Evolutionary conservation across 2,329 filamentous ascomycete genomes (phyloP), one percentile per base, ranked within the genome.

Genomic region (Hymenotorrendiella dingleyae): DNA sequence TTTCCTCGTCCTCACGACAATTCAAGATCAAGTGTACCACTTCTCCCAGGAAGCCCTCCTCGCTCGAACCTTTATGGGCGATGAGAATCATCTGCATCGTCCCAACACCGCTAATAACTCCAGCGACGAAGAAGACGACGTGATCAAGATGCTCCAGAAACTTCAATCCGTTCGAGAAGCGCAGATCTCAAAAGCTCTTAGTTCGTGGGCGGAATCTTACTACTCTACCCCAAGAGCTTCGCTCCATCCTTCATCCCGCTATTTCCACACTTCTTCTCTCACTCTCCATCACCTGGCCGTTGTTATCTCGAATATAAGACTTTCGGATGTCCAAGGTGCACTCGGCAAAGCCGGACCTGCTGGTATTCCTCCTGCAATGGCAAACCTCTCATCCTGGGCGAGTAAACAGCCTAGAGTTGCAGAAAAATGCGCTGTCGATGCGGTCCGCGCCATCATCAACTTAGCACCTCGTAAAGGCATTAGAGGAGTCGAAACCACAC

Each of bases 1-100:
- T 16, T 54, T 54, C 24, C 36, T 57, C 10, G 52, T 57, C 14
- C 45, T 57, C 1, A 45, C 50, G 20, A 45, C 48, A 4, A 45
- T 57, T 11, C 45, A 50, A 20, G 46, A 45, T 28, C 47, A 52
- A 21, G 32, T 54, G 4, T 55, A 47, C 20, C 34, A 54, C 14
- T 51, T 49, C 20, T 46, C 47, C 4, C 53, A 54, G 35, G 52
- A 54, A 23, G 42, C 29, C 3, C 27, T 50, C 10, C 29, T 57
- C 14, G 40, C 50, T 5, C 28, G 45, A n/a, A 48, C 45, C 8
- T 54, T 56, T 28, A n/a, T n/a, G n/a, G n/a, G n/a, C n/a, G n/a
- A n/a, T n/a, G n/a, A n/a, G n/a, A n/a, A n/a, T n/a, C n/a, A n/a
- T n/a, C n/a, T n/a, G n/a, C n/a, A n/a, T n/a, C n/a, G n/a, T 28